Conservation (phyloP, 202 grass and related monocot genomes). For the Carex arenaria region DNA sequence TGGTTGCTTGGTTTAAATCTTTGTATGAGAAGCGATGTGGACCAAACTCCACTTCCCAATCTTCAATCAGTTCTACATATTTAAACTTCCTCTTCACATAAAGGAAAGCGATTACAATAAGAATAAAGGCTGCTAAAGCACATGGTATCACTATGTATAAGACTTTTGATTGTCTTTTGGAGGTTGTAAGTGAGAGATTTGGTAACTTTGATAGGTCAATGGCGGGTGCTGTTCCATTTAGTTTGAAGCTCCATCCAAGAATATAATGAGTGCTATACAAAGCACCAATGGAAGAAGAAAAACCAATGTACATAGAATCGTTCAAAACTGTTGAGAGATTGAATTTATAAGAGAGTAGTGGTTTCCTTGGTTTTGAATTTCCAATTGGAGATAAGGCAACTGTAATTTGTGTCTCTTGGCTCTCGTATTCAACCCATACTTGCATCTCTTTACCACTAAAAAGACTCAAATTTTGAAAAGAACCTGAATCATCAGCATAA, state of each 20-base stretch:
- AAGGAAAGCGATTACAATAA: not conserved
- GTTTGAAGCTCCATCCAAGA: slow-evolving; percentile 73
- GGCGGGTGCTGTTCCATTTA: slow-evolving; percentile 43
- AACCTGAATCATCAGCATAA: slow-evolving; percentile 35
- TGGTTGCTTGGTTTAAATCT: slow-evolving; percentile 51
- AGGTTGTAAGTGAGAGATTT: slow-evolving; percentile 31
- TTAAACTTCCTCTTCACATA: slow-evolving; percentile 33
- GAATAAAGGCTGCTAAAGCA: slow-evolving; percentile 28
- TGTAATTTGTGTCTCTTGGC: slow-evolving; percentile 24
- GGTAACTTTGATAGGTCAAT: slow-evolving; percentile 42
- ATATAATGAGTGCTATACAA: slow-evolving; percentile 40
- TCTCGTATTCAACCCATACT: slow-evolving; percentile 71
- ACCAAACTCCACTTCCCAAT: slow-evolving; percentile 73
- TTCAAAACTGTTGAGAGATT: slow-evolving; percentile 47
- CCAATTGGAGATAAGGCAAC: slow-evolving; percentile 49
- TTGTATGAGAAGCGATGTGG: slow-evolving; percentile 68
- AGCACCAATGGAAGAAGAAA: slow-evolving; percentile 50
- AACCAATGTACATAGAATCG: slow-evolving; percentile 56
- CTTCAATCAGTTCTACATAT: slow-evolving; percentile 66
- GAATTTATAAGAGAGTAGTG: slow-evolving; percentile 32
- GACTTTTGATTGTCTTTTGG: slow-evolving; percentile 35
- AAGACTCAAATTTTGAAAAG: slow-evolving; percentile 33
- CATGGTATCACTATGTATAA: slow-evolving; percentile 35
- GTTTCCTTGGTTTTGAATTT: slow-evolving; percentile 40
- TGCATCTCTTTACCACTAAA: slow-evolving; percentile 58